A percentile compares a stretch with the other conserved stretches of the same genome.
These are phyloP conservation scores for Kwoniella sp. DNA, from an alignment of 768 basidiomycete genomes.

Conservation along the genomic window DNA sequence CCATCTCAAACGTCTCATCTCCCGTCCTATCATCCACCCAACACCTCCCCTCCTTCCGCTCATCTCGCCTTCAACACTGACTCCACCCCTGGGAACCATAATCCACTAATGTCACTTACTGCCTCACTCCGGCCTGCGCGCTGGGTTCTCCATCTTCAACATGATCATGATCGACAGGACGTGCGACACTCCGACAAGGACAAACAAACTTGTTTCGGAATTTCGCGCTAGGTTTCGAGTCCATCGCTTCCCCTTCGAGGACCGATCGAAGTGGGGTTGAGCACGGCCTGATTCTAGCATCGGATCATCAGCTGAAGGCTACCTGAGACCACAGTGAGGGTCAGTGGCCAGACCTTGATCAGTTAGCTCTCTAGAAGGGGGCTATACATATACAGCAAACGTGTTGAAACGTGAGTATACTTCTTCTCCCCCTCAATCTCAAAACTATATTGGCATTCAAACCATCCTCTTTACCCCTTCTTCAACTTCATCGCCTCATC, in stretches of 20 bases:
- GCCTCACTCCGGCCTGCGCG: background rate
- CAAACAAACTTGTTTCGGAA: background rate
- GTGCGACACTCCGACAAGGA: background rate
- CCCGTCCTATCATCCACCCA: background rate
- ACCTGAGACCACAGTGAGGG: background rate
- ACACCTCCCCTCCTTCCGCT: background rate
- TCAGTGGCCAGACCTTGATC: background rate
- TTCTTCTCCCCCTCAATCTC: background rate
- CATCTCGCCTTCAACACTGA: background rate
- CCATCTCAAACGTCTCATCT: background rate
- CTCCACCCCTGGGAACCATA: background rate
- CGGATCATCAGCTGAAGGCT: background rate
- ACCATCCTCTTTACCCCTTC: constrained; percentile 1
- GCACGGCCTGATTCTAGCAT: background rate
- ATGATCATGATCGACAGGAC: constrained; percentile 1
- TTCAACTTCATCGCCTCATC: background rate
- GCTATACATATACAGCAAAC: background rate
- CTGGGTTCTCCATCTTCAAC: too few relatives aligned
- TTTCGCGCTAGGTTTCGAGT: background rate
- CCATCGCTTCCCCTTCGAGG: background rate
- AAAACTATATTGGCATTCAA: background rate
- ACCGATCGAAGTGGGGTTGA: background rate
- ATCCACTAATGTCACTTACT: background rate
- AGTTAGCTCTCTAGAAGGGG: background rate
- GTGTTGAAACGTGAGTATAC: background rate